Percentiles rank a stretch among this genome's conserved stretches.
Evolutionary conservation across 2,329 filamentous ascomycete species (phyloP).

Genomic region (Colletotrichum sp.): DNA sequence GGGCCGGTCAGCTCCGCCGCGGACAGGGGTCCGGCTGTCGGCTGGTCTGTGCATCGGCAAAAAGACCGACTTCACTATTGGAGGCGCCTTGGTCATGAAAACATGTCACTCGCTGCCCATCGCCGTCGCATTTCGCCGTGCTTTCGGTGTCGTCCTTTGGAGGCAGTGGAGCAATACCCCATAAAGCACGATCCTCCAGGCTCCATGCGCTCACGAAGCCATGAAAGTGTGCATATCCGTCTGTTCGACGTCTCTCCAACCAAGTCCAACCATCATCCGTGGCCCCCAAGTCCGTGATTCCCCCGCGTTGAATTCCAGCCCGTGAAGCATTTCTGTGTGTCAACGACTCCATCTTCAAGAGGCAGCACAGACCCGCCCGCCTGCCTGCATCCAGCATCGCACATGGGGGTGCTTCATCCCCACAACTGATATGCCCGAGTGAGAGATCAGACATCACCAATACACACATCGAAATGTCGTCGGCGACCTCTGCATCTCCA

Average conservation of each 20-base stretch:
- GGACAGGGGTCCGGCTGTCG: background rate
- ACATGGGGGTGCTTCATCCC: background rate
- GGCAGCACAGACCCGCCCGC: background rate
- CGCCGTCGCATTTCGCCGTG: background rate
- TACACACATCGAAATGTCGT: background rate
- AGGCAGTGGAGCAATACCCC: background rate
- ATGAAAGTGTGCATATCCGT: background rate
- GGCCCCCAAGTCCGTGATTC: background rate
- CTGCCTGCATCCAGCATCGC: background rate
- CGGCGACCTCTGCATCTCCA: background rate
- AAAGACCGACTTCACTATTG: background rate
- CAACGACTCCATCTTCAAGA: slow-evolving; percentile 1
- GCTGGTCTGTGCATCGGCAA: background rate
- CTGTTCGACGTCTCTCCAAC: background rate
- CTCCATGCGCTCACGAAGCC: background rate
- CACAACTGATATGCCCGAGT: background rate
- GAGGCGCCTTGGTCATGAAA: background rate
- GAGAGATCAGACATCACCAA: background rate
- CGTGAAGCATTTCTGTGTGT: slow-evolving; percentile 3
- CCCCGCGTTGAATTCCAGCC: slow-evolving; percentile 6
- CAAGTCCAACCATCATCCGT: too few relatives aligned
- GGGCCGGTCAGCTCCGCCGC: background rate
- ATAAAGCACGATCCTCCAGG: background rate
- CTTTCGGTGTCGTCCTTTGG: background rate
- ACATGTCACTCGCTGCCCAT: background rate